Evolutionary conservation across 2,329 filamentous ascomycete species (phyloP).

Genomic region (Tolypocladium nubicola): DNA sequence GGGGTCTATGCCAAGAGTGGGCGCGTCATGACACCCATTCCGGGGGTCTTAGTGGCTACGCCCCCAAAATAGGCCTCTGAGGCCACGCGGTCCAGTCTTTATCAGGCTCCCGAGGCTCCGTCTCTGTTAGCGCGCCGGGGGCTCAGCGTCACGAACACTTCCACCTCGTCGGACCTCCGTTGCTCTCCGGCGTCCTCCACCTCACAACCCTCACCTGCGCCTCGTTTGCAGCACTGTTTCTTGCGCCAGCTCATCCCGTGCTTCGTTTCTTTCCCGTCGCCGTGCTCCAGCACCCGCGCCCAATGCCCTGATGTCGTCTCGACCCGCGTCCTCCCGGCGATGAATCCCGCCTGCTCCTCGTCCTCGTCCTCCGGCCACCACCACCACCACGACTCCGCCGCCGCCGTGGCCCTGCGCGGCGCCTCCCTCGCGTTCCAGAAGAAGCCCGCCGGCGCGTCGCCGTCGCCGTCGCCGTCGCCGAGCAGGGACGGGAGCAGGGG

Average conservation of each 20-base stretch:
- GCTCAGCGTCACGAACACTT: background rate
- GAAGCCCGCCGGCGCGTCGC: conserved; percentile 13
- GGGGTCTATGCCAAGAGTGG: too few relatives aligned
- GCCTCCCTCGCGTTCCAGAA: conserved; percentile 44
- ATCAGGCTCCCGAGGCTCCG: too few relatives aligned
- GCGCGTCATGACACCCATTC: too few relatives aligned
- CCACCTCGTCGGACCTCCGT: too few relatives aligned
- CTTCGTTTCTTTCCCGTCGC: too few relatives aligned
- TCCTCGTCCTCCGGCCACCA: conserved; percentile 17
- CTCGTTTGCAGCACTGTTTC: background rate
- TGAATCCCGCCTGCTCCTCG: conserved; percentile 20
- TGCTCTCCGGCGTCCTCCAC: background rate
- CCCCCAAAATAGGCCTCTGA: too few relatives aligned
- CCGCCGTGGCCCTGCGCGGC: conserved; percentile 38
- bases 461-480: conserved; percentile 2
- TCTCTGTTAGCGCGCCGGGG: background rate
- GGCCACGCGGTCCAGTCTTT: too few relatives aligned
- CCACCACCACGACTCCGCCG: conserved; percentile 25
- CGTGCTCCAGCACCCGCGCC: background rate
- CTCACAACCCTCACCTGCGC: background rate
- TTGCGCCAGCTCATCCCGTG: background rate
- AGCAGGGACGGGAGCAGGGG: conserved; percentile 4
- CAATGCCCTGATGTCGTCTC: conserved; percentile 7
- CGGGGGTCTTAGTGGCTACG: too few relatives aligned
- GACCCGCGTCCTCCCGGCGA: conserved; percentile 12